Base-by-base conservation (phyloP, 805 yeast genomes). In the Candida chauliodis region DNA sequence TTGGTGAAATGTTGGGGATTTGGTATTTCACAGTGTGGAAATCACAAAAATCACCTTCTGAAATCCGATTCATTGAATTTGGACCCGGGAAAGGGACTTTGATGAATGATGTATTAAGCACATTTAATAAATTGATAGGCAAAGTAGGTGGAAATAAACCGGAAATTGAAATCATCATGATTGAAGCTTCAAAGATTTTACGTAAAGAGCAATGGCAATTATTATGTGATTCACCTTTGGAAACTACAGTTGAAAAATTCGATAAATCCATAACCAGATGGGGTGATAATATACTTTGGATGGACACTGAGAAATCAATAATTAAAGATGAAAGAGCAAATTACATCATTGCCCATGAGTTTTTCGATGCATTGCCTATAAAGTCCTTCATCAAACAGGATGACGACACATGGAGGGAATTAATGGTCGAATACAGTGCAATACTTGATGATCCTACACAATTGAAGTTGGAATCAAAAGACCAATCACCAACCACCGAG, bases 1-100 rank as follows among this genome's bases (percentile, higher is more conserved):
- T 86, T 64, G 95, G 95, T 15, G 95, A 87, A 55, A 75, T 84
- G 65, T 70, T 84, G 42, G 95, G 93, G 0, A 61, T 87, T 4
- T 87, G 95, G 87, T 64, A 71, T 41, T 76, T 65, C 43, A 63
- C 75, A 9, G 55, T 61, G 8, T 84, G 89, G 85, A 43, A 73
- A 23, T 54, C 64, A 1, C 90, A 82, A 47, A 69, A 74, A 19
- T 64, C 56, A 30, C 81, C 85, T 0, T 27, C 49, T n/a, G 51
- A 54, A 9, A 58, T 82, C 18, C 62, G 81, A 36, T 52, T 87
- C 8, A 66, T 84, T 7, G 95, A 87, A 56, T 78, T 85, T 56
- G 95, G 95, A 0, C 95, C 95, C 0, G 95, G 95, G 4, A 70
- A 73, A 48, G 95, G 95, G 1, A 84, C 95, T 0, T 61, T 87